Evolutionary conservation across 1,284 basidiomycete species (phyloP).

Genomic region (Ganoderma lucidum): DNA sequence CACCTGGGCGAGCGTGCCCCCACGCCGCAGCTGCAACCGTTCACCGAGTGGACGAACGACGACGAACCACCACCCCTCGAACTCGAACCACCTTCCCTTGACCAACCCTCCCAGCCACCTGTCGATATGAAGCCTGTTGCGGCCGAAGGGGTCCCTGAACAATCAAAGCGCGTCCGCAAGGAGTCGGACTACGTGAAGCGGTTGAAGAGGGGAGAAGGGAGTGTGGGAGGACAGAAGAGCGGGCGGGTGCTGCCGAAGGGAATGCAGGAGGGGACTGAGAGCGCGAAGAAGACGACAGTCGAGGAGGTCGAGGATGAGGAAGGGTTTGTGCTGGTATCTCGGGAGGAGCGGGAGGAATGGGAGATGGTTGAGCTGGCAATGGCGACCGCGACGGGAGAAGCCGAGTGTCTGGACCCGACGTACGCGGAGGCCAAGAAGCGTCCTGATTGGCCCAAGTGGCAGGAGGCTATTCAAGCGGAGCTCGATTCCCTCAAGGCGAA

Average conservation of each 20-base stretch:
- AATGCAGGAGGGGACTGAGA: not conserved
- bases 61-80: not conserved
- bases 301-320: constrained; percentile 19
- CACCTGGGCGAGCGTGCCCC: no score
- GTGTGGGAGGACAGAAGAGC: not conserved
- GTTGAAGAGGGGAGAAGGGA: constrained; percentile 11
- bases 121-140: not conserved
- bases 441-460: constrained; percentile 36
- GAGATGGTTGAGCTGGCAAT: constrained; percentile 24
- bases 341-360: constrained; percentile 8
- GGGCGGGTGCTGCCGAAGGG: constrained; percentile 5
- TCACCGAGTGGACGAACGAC: not conserved
- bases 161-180: not conserved
- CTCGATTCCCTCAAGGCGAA: constrained; percentile 32
- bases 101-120: not conserved
- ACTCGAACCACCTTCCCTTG: not conserved
- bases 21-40: not conserved
- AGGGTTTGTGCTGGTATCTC: constrained; percentile 5
- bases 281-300: not conserved
- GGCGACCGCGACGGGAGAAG: constrained; percentile 23
- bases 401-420: no score
- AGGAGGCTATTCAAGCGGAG: constrained; percentile 30
- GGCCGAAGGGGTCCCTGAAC: not conserved
- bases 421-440: constrained; percentile 31
- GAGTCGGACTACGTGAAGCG: no score